These are phyloP conservation scores for Phaeotremella fagi DNA, from an alignment of 768 basidiomycete genomes.

Conservation along the genomic window DNA sequence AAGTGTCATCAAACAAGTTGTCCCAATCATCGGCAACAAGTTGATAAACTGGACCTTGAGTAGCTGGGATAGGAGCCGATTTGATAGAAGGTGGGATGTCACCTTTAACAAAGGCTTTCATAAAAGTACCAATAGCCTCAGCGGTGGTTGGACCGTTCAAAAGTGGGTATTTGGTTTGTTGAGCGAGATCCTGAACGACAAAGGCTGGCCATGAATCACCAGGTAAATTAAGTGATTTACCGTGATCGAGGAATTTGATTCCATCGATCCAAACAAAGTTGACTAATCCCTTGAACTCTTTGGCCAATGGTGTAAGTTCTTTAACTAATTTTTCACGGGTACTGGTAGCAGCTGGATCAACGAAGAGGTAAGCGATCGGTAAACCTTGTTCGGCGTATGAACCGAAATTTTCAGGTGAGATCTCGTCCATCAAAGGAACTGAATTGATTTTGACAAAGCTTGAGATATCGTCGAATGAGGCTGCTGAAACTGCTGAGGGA, in stretches of 20 bases:
- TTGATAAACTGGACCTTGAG: slow-evolving; percentile 74
- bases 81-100: slow-evolving; percentile 78
- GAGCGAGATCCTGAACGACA: slow-evolving; percentile 78
- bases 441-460: slow-evolving; percentile 78
- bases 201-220: slow-evolving; percentile 89
- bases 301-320: slow-evolving; percentile 68
- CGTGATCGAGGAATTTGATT: slow-evolving; percentile 90
- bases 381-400: slow-evolving; percentile 73
- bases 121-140: slow-evolving; percentile 58
- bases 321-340: slow-evolving; percentile 64
- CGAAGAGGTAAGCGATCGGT: slow-evolving; percentile 90
- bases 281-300: slow-evolving; percentile 73
- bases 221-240: slow-evolving; percentile 80
- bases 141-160: slow-evolving; percentile 55
- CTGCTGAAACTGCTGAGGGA: slow-evolving; percentile 26
- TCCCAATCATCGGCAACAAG: slow-evolving; percentile 90
- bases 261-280: slow-evolving; percentile 99
- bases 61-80: slow-evolving; percentile 77
- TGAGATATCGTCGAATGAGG: slow-evolving; percentile 57
- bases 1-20: slow-evolving; percentile 72
- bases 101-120: slow-evolving; percentile 65
- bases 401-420: slow-evolving; percentile 88
- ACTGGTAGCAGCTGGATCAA: slow-evolving; percentile 66
- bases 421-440: slow-evolving; percentile 83
- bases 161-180: slow-evolving; percentile 73